Evolutionary conservation across 2,329 filamentous ascomycete species (phyloP), one percentile per base, ranked within the genome.

Genomic region (Botryosphaeria agaves): DNA sequence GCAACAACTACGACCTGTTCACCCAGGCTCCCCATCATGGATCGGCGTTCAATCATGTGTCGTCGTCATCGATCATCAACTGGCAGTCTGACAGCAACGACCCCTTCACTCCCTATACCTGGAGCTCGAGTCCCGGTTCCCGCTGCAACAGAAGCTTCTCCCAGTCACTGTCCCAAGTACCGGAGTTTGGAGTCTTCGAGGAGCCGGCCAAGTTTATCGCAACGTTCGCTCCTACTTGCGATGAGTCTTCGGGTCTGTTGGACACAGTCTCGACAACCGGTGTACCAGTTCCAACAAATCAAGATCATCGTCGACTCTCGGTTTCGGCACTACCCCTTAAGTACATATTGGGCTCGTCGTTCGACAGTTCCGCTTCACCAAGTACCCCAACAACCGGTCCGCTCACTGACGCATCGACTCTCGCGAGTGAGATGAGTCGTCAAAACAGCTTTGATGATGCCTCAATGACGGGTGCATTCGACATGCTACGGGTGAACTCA

Each of bases 381-480:
- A 49, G 46, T 38, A 53, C 52, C 8, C 45, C 49, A 25, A 35
- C 24, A 26, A 46, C 48, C 38, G 45, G 45, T 37, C 42, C 51
- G 35, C 45, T 51, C 44, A 53, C 52, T 28, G 46, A 47, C 36
- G 43, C 30, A 4, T 45, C 53, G 41, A 51, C 49, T 45, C 41
- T 46, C 26, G 44, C 49, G 29, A 53, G 49, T 46, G 47, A 45
- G 33, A 57, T 63, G 58, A 62, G 57, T 42, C 54, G 60, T 41
- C 48, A 59, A 38, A 49, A 48, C 43, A 63, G 60, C 44, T 46
- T 49, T 36, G 41, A 38, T 41, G 53, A 52, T 41, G 45, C 49
- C 26, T 47, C 48, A 34, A 52, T 59, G 41, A 45, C 47, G 43
- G 51, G 52, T 43, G 44, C 47, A 28, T 41, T 57, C 39, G 50